Percentiles rank a stretch among this genome's conserved stretches.
Conservation (phyloP, 2,329 filamentous ascomycete genomes). For the Sporothrix pseudoabietina region DNA sequence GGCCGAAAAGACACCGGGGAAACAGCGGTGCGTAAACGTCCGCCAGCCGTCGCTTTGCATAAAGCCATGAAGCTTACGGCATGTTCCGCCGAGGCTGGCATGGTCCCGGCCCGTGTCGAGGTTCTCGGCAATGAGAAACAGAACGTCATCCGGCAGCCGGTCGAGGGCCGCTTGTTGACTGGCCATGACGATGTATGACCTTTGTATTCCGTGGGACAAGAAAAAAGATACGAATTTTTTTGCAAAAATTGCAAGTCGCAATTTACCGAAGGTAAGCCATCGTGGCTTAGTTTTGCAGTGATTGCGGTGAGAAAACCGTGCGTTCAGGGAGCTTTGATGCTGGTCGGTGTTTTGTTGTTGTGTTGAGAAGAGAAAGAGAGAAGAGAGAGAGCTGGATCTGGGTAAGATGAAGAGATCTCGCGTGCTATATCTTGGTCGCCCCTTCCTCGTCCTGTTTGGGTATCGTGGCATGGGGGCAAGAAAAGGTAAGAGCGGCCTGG, state of each 20-base stretch:
- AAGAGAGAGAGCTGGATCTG: neutral
- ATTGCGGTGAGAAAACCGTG: neutral
- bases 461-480: neutral
- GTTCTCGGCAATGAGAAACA: constrained; percentile 52
- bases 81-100: constrained; percentile 46
- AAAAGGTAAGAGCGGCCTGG: neutral
- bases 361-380: neutral
- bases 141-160: constrained; percentile 53
- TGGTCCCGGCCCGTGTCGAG: constrained; percentile 54
- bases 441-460: neutral
- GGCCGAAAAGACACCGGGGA: constrained; percentile 36
- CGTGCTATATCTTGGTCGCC: neutral
- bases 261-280: constrained; percentile 13
- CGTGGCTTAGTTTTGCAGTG: neutral
- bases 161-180: constrained; percentile 39
- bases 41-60: constrained; percentile 52
- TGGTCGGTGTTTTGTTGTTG: neutral
- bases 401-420: neutral
- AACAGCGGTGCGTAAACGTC: constrained; percentile 51
- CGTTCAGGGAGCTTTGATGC: neutral
- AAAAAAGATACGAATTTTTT: neutral
- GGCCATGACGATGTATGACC: neutral
- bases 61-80: constrained; percentile 45
- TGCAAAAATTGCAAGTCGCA: neutral
- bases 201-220: neutral